Conservation (phyloP, 2,329 filamentous ascomycete genomes). For the Epichloe hybrida region DNA sequence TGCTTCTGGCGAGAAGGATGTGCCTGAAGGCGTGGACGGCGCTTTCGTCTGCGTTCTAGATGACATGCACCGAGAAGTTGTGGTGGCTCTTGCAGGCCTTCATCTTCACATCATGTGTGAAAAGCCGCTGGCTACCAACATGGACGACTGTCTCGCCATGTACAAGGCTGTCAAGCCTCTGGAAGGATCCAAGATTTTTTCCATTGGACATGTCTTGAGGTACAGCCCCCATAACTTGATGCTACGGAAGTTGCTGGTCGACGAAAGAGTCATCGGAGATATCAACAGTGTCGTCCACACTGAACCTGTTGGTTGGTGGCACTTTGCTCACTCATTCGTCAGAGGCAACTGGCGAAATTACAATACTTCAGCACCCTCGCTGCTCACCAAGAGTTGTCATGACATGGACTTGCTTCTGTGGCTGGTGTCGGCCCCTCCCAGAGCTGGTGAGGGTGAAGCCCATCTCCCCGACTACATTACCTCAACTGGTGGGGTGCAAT, state of each 20-base stretch:
- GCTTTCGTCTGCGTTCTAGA: conserved; percentile 61
- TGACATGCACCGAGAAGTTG: conserved; percentile 73
- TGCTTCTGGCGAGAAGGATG: conserved; percentile 30
- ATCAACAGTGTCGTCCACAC: conserved; percentile 79
- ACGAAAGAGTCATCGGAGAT: conserved; percentile 68
- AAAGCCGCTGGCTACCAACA: conserved; percentile 75
- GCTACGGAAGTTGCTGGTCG: conserved; percentile 62
- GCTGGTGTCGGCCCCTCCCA: conserved; percentile 64
- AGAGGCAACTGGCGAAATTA: conserved; percentile 87
- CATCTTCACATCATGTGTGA: conserved; percentile 82
- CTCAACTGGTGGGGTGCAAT: conserved; percentile 63
- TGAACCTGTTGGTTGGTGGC: conserved; percentile 93
- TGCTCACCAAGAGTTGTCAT: conserved; percentile 92
- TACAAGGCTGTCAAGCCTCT: conserved; percentile 40
- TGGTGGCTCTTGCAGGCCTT: conserved; percentile 57
- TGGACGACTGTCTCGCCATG: conserved; percentile 67
- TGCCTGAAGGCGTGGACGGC: conserved; percentile 45
- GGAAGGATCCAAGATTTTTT: conserved; percentile 46
- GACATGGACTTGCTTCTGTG: conserved; percentile 90
- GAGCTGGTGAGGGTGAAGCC: conserved; percentile 30
- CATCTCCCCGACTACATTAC: conserved; percentile 67
- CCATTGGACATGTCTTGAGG: conserved; percentile 83
- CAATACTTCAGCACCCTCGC: conserved; percentile 59
- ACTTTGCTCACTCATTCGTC: conserved; percentile 84
- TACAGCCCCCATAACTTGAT: conserved; percentile 85